Base-by-base conservation (phyloP, 352 stramenopile species). In the Globisporangium rhizosaccharum region DNA sequence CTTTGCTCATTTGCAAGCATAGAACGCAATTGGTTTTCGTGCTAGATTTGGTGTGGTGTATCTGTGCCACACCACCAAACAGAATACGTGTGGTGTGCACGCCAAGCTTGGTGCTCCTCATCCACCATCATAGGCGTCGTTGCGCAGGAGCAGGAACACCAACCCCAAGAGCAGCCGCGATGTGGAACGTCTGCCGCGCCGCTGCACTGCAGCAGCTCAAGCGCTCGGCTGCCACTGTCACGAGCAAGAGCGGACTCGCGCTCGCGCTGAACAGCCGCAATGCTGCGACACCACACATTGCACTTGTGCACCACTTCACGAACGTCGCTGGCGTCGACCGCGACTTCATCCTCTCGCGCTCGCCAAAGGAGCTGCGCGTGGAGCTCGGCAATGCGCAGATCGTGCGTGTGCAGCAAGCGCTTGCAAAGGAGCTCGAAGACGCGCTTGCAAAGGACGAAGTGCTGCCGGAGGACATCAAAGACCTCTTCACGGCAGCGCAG, bases 151-250 rank as follows among this genome's bases (percentile, higher is more conserved):
- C 26, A 49, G 44, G 1, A 49, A 2, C 39, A 41, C 25, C 53
- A 87, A 12, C 33, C 18, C 26, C 39, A 14, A 15, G n/a, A 56
- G 3, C 36, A 39, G 12, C 30, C 11, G 33, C 39, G 45, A 89
- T 89, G 79, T 89, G 79, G 79, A 72, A 65, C 57, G 63, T 72
- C 39, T 87, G 73, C 63, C 76, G 76, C 61, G 53, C 70, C 50
- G 72, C 62, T 53, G 75, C 76, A 55, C 67, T 85, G 41, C 72
- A 66, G 44, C 70, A 79, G 18, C 68, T 83, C 45, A 64, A 70
- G 37, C 67, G 54, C 53, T 53, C 69, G 25, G 41, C 59, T 30
- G 49, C 58, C 46, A 54, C 58, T 30, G 18, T 6, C n/a, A 61
- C 17, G 23, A 37, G 36, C 51, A 57, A 12, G 23, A 45, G 33